A percentile compares a stretch with the other conserved stretches of the same genome.
Conservation (phyloP, 805 yeast species). For the Kodamaea laetipori region DNA sequence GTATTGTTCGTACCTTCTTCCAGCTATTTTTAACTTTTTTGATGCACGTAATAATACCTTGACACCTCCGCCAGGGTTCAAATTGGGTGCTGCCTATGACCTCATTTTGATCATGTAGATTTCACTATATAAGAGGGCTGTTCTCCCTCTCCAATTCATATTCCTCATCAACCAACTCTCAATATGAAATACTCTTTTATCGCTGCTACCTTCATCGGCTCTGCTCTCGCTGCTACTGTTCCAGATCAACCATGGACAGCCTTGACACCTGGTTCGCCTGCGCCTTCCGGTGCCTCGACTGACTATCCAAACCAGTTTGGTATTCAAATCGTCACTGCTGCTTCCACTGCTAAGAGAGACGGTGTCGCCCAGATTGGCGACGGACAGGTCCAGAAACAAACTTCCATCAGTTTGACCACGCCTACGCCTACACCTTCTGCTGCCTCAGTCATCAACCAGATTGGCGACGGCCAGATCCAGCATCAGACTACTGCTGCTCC, state of each 20-base stretch:
- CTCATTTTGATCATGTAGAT: too few species aligned
- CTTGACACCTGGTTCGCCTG: slow-evolving; percentile 34
- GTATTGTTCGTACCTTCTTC: not conserved
- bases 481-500: slow-evolving; percentile 30
- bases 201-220: slow-evolving; percentile 18
- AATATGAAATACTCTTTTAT: slow-evolving; percentile 26
- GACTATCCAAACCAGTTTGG: slow-evolving; percentile 17
- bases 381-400: slow-evolving; percentile 55
- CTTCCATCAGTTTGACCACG: slow-evolving; percentile 33
- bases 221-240: slow-evolving; percentile 26
- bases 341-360: slow-evolving; percentile 30
- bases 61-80: slow-evolving; percentile 5
- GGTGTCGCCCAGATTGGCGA: slow-evolving; percentile 46
- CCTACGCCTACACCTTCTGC: slow-evolving; percentile 23
- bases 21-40: slow-evolving; percentile 5
- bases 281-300: slow-evolving; percentile 28
- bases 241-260: slow-evolving; percentile 31
- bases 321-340: slow-evolving; percentile 22
- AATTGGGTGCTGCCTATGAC: not conserved
- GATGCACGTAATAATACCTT: not conserved
- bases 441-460: slow-evolving; percentile 45
- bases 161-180: slow-evolving; percentile 8
- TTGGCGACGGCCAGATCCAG: slow-evolving; percentile 51
- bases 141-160: not conserved
- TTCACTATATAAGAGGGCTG: too few species aligned